phyloP scores from a whole-genome alignment of 306 rosid genomes.

The Cucurbita ficifolia region DNA sequence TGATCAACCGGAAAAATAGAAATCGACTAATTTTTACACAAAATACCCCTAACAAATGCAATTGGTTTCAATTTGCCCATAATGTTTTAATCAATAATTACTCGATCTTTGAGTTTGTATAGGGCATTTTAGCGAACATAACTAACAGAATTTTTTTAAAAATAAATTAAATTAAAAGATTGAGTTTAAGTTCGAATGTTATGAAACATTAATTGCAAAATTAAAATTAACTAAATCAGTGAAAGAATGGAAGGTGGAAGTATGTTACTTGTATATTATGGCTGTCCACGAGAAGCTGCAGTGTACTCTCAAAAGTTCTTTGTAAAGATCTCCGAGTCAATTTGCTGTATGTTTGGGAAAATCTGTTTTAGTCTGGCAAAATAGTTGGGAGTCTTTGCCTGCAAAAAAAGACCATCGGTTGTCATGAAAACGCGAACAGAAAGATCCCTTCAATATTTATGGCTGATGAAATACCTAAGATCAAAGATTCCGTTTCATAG shows the following conservation, averaged over 20 bases:
- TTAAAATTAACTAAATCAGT: neutral
- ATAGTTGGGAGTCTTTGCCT: slow-evolving; percentile 63
- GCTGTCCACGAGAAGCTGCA: slow-evolving; percentile 7
- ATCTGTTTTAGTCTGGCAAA: slow-evolving; percentile 22
- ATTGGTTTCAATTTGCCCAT: neutral
- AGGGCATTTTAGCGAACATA: neutral
- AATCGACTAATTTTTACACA: neutral
- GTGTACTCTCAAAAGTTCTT: slow-evolving; percentile 17
- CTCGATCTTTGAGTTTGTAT: neutral
- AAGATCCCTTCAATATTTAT: neutral
- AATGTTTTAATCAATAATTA: neutral
- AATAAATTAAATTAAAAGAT: neutral
- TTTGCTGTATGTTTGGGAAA: slow-evolving; percentile 64
- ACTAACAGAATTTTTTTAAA: neutral
- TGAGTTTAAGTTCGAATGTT: neutral
- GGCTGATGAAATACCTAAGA: neutral
- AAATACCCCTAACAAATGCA: neutral
- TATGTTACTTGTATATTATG: slow-evolving; percentile 2
- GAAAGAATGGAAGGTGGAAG: neutral
- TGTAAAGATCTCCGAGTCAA: slow-evolving; percentile 54
- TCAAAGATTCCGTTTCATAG: no score
- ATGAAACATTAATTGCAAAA: neutral
- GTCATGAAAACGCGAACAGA: neutral
- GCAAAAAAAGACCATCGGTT: slow-evolving; percentile 23
- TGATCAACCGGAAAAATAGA: neutral